A percentile compares a stretch with the other conserved stretches of the same genome.
Evolutionary conservation across 768 basidiomycete species (phyloP).

Genomic region (Podaxis carcinomalis): DNA sequence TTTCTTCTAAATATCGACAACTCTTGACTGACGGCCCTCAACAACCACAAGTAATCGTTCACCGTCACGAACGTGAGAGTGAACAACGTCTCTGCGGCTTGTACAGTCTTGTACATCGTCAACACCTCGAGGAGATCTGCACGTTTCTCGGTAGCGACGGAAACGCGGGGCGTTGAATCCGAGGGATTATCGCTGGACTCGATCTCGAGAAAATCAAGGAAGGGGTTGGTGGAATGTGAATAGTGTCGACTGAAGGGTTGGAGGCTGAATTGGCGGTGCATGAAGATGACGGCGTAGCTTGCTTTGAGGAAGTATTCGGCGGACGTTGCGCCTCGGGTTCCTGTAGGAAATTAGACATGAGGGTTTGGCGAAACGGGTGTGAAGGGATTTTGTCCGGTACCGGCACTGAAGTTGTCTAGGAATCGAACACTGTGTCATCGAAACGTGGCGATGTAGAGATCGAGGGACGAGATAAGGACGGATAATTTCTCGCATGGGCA

Average conservation of each 20-base stretch:
- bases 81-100: conserved; percentile 68
- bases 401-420: conserved; percentile 97
- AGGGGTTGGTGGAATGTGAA: conserved; percentile 96
- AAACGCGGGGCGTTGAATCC: conserved; percentile 44
- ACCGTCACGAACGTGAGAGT: conserved; percentile 91
- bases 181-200: conserved; percentile 25
- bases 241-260: conserved; percentile 98
- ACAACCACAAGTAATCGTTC: conserved; percentile 92
- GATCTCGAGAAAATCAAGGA: conserved; percentile 91
- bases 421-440: conserved; percentile 78
- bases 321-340: conserved; percentile 94
- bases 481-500: conserved; percentile 16
- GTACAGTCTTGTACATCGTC: conserved; percentile 75
- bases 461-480: not conserved
- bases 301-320: conserved; percentile 96
- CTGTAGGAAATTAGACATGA: conserved; percentile 32
- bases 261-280: conserved; percentile 96
- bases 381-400: conserved; percentile 35
- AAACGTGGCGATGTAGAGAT: not conserved
- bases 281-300: conserved; percentile 97
- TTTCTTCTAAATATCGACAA: conserved; percentile 64
- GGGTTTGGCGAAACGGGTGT: not conserved
- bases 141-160: conserved; percentile 64
- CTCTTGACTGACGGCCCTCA: conserved; percentile 79
- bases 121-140: conserved; percentile 68